These are phyloP conservation scores for Galerina marginata DNA, from an alignment of 768 basidiomycete genomes.

Conservation along the genomic window DNA sequence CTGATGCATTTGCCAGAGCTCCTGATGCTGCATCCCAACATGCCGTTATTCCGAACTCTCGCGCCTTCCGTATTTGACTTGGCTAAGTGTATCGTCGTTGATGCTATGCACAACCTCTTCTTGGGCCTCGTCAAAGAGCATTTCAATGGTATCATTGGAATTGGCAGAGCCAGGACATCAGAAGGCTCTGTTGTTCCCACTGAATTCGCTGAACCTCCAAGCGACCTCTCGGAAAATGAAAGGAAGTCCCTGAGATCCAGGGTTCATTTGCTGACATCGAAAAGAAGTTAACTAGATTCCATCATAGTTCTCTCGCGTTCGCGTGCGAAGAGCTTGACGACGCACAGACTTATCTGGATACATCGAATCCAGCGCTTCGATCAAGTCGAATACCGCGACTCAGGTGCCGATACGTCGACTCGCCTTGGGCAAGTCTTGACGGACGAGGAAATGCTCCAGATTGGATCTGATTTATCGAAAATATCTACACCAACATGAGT, in stretches of 20 bases:
- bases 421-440: neutral
- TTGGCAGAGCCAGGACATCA: neutral
- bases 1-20: too few relatives aligned
- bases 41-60: too few relatives aligned
- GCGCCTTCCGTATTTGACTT: too few relatives aligned
- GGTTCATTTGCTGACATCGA: neutral
- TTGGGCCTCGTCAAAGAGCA: slow-evolving; percentile 14
- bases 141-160: slow-evolving; percentile 6
- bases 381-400: neutral
- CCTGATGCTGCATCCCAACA: too few relatives aligned
- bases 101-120: too few relatives aligned
- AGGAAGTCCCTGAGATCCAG: neutral
- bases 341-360: neutral
- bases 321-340: neutral
- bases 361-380: neutral
- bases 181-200: neutral
- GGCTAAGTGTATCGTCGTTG: too few relatives aligned
- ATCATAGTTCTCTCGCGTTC: neutral
- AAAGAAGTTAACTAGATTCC: neutral
- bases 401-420: neutral
- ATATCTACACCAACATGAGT: slow-evolving; percentile 29
- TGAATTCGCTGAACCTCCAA: neutral
- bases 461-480: slow-evolving; percentile 24
- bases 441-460: slow-evolving; percentile 18
- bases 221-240: neutral